Base-by-base conservation (phyloP, 176 grass and related monocot species). In the Musa beccarii region DNA sequence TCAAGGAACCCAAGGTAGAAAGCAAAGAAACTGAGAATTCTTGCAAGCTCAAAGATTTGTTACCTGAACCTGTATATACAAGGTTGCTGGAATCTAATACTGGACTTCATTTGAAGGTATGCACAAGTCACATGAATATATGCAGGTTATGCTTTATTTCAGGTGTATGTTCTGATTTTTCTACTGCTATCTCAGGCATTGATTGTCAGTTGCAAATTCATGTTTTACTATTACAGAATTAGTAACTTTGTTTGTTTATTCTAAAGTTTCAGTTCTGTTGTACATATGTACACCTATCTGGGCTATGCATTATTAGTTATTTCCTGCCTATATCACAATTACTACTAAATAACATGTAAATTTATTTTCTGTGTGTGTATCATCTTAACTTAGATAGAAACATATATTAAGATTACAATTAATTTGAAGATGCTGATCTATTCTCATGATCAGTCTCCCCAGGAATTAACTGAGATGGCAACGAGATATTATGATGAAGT, bases 391-490 rank as follows among this genome's bases (percentile, higher is more conserved):
- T 43, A 43, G 4, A 43, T 43, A 43, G 4, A 43, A 43, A 43
- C 34, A 43, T 43, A 43, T 43, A 43, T 43, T 43, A 43, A 43
- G 4, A 43, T 68, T 8, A 57, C 82, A 68, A 69, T 73, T 55
- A 0, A 69, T 80, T 43, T 6, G 66, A 81, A 66, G 13, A 59
- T 59, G 80, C 72, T 85, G 78, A 83, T 10, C 52, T 78, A 29
- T 82, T 83, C 19, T 74, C 51, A 26, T 64, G 2, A 64, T 75
- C 86, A 99, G 95, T 99, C 95, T 76, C 95, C 83, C 67, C 55
- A 79, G 84, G 90, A 99, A 76, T 86, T 99, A 84, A 99, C 86
- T 77, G 95, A 99, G 80, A 99, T 99, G 95, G 86, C 95, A 87
- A 79, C 85, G 53, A 94, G 89, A 80, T 99, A 94, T 76, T 94